Evolutionary conservation across 2,329 filamentous ascomycete genomes (phyloP), one percentile per base, ranked within the genome.

Genomic region (Arthrobotrys sphaeroides): DNA sequence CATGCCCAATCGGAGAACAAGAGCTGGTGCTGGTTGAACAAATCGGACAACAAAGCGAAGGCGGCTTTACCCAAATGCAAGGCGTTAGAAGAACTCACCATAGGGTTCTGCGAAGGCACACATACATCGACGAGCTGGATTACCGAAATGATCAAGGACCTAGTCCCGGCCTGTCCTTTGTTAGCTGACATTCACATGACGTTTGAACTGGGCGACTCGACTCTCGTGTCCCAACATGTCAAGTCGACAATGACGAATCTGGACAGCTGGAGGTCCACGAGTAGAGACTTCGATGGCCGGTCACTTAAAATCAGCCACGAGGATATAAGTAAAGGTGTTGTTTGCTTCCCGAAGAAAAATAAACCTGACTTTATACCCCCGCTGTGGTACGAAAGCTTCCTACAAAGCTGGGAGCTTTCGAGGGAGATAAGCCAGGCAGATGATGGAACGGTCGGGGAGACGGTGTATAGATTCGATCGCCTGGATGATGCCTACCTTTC

Each of bases 361-460:
- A 16, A 47, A n/a, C 31, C 53, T 7, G 70, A 18, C n/a, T 7
- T 18, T 10, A 24, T 74, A 40, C 70, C 70, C 12, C 61, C 55
- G 2, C 42, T 74, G n/a, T 74, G 70, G 70, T 74, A 62, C 42
- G 70, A 74, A 24, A 13, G 20, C 1, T 26, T 74, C 13, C 28
- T 67, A 7, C 70, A 74, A 20, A 74, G 61, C 3, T 74, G 70
- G 70, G 51, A 61, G 6, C 53, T 74, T 3, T 24, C 10, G 1
- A 66, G 55, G 3, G 9, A 10, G 5, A 33, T 38, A 5, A n/a
- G 36, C 6, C 16, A 5, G 4, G 12, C 20, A 12, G 31, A 22
- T 7, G 59, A 49, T 12, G 24, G 6, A n/a, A 24, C 43, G 24
- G 5, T 13, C 3, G 38, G 49, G 10, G 12, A 62, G 1, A 47